These are phyloP conservation scores for Flaveria floridana DNA, from an alignment of 140 eudicot species.

Conservation along the genomic window DNA sequence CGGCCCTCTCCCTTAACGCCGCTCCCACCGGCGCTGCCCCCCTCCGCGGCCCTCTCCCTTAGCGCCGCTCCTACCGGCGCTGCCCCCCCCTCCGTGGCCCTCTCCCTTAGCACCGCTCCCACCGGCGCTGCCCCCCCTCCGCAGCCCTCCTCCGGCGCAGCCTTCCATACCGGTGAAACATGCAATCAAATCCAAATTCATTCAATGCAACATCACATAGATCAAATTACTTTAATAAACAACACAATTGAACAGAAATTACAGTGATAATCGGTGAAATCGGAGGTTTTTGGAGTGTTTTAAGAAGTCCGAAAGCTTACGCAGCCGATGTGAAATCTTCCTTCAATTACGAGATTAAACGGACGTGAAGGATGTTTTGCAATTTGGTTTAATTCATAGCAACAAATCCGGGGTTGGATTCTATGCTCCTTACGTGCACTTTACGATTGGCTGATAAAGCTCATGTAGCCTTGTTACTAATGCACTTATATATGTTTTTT, in stretches of 20 bases:
- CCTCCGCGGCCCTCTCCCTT: too few relatives aligned
- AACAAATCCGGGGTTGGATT: constrained; percentile 58
- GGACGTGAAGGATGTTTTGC: constrained; percentile 52
- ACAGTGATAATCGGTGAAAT: constrained; percentile 14
- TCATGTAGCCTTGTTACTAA: too few relatives aligned
- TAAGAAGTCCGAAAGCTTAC: constrained; percentile 6
- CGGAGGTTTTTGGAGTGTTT: constrained; percentile 11
- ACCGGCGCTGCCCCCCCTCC: too few relatives aligned
- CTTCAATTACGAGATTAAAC: constrained; percentile 34
- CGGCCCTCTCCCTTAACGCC: too few relatives aligned
- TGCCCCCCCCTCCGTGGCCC: too few relatives aligned
- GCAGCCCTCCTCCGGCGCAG: too few relatives aligned
- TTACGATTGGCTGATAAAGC: constrained; percentile 10
- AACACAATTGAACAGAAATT: constrained; percentile 20
- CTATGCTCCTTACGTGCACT: constrained; percentile 40
- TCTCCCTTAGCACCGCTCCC: too few relatives aligned
- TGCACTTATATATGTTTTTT: too few relatives aligned
- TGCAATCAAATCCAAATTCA: constrained; percentile 10
- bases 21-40: too few relatives aligned
- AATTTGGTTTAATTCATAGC: constrained; percentile 42
- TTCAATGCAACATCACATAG: constrained; percentile 10
- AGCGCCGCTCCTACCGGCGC: too few relatives aligned
- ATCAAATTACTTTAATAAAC: constrained; percentile 20
- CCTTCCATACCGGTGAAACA: not conserved
- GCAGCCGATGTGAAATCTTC: constrained; percentile 42